Evolutionary conservation across 2,329 filamentous ascomycete species (phyloP), one percentile per base, ranked within the genome.

Genomic region (Aspergillus glaucus): DNA sequence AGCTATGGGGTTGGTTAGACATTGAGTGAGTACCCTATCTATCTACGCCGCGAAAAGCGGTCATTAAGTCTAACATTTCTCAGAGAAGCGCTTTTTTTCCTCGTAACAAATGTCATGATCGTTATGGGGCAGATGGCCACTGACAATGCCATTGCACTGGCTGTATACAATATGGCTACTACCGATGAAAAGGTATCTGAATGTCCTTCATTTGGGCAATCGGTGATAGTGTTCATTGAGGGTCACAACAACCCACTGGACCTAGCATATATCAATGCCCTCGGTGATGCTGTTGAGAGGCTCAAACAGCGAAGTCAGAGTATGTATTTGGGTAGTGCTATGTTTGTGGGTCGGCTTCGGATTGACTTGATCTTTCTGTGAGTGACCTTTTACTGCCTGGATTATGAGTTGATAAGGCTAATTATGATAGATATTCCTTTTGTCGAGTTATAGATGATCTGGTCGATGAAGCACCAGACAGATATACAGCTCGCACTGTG

Each of bases 381-480:
- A 21, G 21, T 21, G 21, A 12, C 6, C 4, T 9, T 15, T n/a
- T 15, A 17, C 40, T 64, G 34, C 63, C 44, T 4, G 10, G 2
- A n/a, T 19, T 7, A 21, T 21, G 21, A 21, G 21, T 21, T 21
- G 21, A 21, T 21, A 21, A 21, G 21, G 21, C 21, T 21, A 21
- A 21, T 21, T 21, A 3, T 21, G 21, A 21, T 39, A 80, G 78
- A 3, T 88, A 88, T 60, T 86, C 84, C 0, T 88, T 87, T 61
- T 89, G 86, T 57, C 77, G 86, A 9, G 79, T 87, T 8, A 84
- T 84, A 1, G 86, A 89, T 61, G 85, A 89, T 57, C 71, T 89
- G 4, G 78, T 89, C 7, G 86, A 89, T 55, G 78, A 87, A 50
- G 79, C 85, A 0, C 57, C 68, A 1, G 74, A 40, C 76, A 37